Evolutionary conservation across 2,329 filamentous ascomycete genomes (phyloP), one percentile per base, ranked within the genome.

Genomic region (Exserohilum turcica): DNA sequence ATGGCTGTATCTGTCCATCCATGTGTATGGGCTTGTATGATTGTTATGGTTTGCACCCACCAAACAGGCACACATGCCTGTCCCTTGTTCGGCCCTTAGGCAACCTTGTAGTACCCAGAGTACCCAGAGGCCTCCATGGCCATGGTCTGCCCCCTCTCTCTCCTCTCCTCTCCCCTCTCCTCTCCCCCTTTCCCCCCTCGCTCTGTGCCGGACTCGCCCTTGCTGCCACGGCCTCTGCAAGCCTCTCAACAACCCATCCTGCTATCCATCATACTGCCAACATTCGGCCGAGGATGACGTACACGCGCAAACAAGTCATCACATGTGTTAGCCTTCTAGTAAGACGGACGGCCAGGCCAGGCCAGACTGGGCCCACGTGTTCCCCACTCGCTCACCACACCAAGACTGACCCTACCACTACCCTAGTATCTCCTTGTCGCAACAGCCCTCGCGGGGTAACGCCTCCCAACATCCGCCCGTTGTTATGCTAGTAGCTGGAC

Each of bases 401-500:
- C 21, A 24, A 24, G 21, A 24, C 21, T n/a, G 27, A 5, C 38
- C 35, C 21, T 24, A 24, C 38, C 38, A 16, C 21, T 24, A 24
- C 38, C 27, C 31, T 51, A 79, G 77, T 78, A 77, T 57, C 74
- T 80, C 45, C 55, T 76, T 52, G 55, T 70, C 43, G 68, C 76
- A 48, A 77, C 76, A 7, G 67, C 68, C 12, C 61, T 79, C 38
- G 74, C 76, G 43, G 75, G 67, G 69, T 73, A 66, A 53, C 32
- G n/a, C 43, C 15, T 16, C 10, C 19, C 43, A 1, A 27, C 35
- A 15, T 12, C 39, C 39, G 16, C 15, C 8, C 46, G 24, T 32
- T 7, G 24, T 31, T 7, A 29, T 24, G 16, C 33, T 32, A 35
- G 38, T 32, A 35, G 38, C 32, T 31, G n/a, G 7, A 8, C 44